Base-by-base conservation (phyloP, 441 rosid species). In the Biscutella laevigata region DNA sequence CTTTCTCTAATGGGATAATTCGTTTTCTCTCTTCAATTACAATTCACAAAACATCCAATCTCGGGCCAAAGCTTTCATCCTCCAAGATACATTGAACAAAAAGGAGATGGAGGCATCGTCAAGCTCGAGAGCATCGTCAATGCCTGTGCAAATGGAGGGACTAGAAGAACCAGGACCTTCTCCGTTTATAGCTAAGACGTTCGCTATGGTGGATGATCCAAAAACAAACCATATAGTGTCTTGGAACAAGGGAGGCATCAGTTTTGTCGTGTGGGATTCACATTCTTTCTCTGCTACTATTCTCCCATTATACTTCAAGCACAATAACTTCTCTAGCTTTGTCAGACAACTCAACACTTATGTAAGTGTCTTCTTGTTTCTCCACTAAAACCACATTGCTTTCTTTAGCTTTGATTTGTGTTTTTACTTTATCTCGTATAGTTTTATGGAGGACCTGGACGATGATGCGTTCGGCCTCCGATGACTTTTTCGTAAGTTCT, bases 81-180 rank as follows among this genome's bases (percentile, higher is more conserved):
- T n/a, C n/a, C n/a, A n/a, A n/a, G n/a, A n/a, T n/a, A n/a, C n/a
- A n/a, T n/a, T n/a, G n/a, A n/a, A n/a, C n/a, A n/a, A n/a, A n/a
- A n/a, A n/a, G n/a, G n/a, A n/a, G n/a, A n/a, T n/a, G n/a, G n/a
- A n/a, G n/a, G n/a, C n/a, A 29, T 51, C 52, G 37, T 51, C 66
- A n/a, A 41, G 66, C 20, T 41, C 29, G 2, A 49, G 57, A 16
- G 26, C 56, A 6, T 10, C 33, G 49, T 59, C 57, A 50, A 38
- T 58, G 7, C 57, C 27, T 2, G 28, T 40, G 21, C 97, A 89
- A 8, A 70, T 75, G 79, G 94, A 82, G 41, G 84, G 89, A 4
- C 73, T 90, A n/a, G 79, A 81, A 13, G 95, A 90, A 36, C 5
- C 72, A 7, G 92, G 96, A 10, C 83, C 90, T n/a, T 82, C 77